Evolutionary conservation across 805 yeast genomes (phyloP).

Genomic region (Metschnikowia kofuensis): DNA sequence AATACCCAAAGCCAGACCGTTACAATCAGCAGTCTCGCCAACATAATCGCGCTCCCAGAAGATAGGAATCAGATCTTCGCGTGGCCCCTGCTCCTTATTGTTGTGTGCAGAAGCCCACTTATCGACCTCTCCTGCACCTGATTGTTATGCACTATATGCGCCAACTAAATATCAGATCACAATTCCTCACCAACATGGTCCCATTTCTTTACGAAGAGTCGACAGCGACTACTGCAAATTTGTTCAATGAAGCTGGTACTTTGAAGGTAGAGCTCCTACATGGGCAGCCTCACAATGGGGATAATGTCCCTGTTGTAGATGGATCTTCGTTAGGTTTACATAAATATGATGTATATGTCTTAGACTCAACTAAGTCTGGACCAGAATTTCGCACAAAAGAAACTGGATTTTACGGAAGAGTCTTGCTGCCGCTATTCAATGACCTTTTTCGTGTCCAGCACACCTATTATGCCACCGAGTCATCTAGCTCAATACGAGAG

Average conservation of each 20-base stretch:
- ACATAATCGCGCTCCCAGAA: neutral
- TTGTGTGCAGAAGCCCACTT: neutral
- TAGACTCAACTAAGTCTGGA: slow-evolving; percentile 54
- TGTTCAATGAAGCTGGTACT: neutral
- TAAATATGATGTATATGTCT: slow-evolving; percentile 23
- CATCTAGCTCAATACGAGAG: slow-evolving; percentile 36
- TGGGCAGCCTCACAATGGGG: neutral
- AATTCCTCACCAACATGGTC: neutral
- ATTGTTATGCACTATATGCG: no score
- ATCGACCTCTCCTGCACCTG: neutral
- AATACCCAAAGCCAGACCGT: slow-evolving; percentile 4
- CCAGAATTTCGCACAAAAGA: slow-evolving; percentile 30
- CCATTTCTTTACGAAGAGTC: slow-evolving; percentile 2
- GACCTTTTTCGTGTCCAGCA: slow-evolving; percentile 32
- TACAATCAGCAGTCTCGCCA: slow-evolving; percentile 1
- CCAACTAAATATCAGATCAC: no score
- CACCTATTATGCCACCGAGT: slow-evolving; percentile 42
- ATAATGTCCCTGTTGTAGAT: neutral
- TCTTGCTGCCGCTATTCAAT: slow-evolving; percentile 48
- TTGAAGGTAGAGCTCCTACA: neutral
- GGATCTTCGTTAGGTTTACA: slow-evolving; percentile 1
- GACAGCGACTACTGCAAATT: neutral
- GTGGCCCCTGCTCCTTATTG: neutral
- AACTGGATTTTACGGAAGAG: slow-evolving; percentile 36
- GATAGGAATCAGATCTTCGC: neutral